Conservation (phyloP, 2,329 filamentous ascomycete genomes). For the Xylaria sp. region DNA sequence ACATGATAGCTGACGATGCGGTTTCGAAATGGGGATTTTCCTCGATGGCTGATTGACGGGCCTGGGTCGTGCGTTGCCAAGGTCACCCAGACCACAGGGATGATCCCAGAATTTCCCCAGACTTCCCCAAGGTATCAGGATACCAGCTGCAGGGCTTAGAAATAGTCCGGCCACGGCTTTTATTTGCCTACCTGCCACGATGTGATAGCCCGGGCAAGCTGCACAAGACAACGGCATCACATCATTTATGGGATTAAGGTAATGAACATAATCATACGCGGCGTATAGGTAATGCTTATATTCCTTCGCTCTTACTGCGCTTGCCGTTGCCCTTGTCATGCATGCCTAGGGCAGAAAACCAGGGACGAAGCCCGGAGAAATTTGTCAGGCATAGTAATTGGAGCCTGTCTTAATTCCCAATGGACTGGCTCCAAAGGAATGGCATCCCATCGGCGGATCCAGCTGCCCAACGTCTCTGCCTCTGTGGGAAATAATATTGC, state of each 20-base stretch:
- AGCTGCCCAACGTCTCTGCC: constrained; percentile 3
- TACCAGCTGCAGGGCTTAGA: constrained; percentile 25
- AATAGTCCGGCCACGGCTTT: constrained; percentile 27
- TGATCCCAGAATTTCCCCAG: constrained; percentile 37
- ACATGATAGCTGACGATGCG: constrained; percentile 2
- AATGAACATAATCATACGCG: neutral
- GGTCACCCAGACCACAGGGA: constrained; percentile 20
- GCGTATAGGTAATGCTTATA: constrained; percentile 7
- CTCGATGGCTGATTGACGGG: constrained; percentile 1
- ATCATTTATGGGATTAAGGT: constrained; percentile 6
- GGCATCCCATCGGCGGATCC: constrained; percentile 13
- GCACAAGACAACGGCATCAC: constrained; percentile 17
- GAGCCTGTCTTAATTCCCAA: constrained; percentile 15
- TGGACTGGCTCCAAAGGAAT: constrained; percentile 21
- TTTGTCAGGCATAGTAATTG: constrained; percentile 31
- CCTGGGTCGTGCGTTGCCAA: constrained; percentile 23
- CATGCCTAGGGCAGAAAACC: constrained; percentile 4
- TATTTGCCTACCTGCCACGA: constrained; percentile 23
- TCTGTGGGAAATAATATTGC: neutral
- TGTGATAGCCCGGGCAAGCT: constrained; percentile 11
- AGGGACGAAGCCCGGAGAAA: neutral
- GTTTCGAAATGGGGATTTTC: constrained; percentile 15
- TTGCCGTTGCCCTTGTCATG: constrained; percentile 19
- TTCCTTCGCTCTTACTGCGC: constrained; percentile 18
- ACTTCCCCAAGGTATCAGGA: constrained; percentile 23